These are phyloP conservation scores for Cytospora mali DNA, from an alignment of 2,329 filamentous ascomycete genomes.

Conservation along the genomic window DNA sequence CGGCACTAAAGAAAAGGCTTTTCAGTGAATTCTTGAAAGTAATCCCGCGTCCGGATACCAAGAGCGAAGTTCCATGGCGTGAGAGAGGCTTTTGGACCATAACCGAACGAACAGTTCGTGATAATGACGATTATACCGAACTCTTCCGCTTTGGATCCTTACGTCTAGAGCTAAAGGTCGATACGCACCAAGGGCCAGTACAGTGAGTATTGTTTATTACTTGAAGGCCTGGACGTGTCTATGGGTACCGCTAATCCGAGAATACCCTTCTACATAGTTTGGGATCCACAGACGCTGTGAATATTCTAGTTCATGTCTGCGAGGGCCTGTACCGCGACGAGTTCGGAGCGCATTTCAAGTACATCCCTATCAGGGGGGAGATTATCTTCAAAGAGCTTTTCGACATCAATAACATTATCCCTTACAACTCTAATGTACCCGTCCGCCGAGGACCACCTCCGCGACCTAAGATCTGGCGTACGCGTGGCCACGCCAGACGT, in stretches of 20 bases:
- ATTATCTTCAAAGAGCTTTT: neutral
- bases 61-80: neutral
- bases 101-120: neutral
- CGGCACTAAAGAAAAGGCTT: neutral
- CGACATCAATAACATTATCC: too few relatives aligned
- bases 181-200: neutral
- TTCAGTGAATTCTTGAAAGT: neutral
- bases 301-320: neutral
- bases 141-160: neutral
- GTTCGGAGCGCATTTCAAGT: neutral
- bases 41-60: neutral
- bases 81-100: neutral
- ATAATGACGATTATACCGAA: neutral
- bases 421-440: neutral
- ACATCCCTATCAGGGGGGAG: neutral
- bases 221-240: too few relatives aligned
- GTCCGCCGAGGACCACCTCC: neutral
- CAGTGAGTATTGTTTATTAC: neutral
- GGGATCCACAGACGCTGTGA: neutral
- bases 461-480: neutral
- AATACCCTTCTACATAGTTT: neutral
- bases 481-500: neutral
- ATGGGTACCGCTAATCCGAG: neutral
- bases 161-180: neutral
- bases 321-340: neutral